Evolutionary conservation across 1,284 basidiomycete genomes (phyloP).

Genomic region (Ustilago tritici): DNA sequence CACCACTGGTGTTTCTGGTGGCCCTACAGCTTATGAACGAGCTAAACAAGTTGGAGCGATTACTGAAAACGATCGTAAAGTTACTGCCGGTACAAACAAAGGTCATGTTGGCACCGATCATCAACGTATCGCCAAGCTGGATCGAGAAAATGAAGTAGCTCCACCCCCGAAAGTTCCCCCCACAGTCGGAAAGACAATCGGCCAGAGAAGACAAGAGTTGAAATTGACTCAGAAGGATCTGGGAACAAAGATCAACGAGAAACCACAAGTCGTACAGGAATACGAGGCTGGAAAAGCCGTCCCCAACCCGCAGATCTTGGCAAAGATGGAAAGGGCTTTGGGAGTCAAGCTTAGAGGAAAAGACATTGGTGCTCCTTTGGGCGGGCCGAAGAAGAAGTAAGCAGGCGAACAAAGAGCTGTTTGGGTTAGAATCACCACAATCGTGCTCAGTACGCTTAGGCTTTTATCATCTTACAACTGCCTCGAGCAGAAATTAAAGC

Average conservation of each 20-base stretch:
- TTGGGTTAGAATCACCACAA: too few relatives aligned
- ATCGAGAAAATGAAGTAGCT: constrained; percentile 84
- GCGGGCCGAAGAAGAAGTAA: constrained; percentile 60
- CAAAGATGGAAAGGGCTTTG: constrained; percentile 89
- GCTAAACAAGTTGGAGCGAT: constrained; percentile 71
- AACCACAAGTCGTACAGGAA: constrained; percentile 86
- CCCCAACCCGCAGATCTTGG: constrained; percentile 88
- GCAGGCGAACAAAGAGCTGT: too few relatives aligned
- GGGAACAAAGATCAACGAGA: constrained; percentile 91
- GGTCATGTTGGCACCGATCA: constrained; percentile 65
- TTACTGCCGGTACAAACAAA: constrained; percentile 64
- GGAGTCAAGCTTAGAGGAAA: constrained; percentile 81
- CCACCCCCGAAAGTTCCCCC: constrained; percentile 87
- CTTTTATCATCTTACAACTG: too few relatives aligned
- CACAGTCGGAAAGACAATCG: constrained; percentile 87
- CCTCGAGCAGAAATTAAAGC: too few relatives aligned
- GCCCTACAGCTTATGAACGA: constrained; percentile 65
- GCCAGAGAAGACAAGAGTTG: constrained; percentile 81
- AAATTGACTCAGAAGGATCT: constrained; percentile 91
- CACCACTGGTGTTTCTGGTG: constrained; percentile 76
- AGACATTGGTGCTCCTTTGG: constrained; percentile 62
- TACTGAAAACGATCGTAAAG: constrained; percentile 72
- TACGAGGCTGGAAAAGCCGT: constrained; percentile 86
- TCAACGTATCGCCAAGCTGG: constrained; percentile 66
- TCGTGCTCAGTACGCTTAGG: too few relatives aligned